Base-by-base conservation (phyloP, 2,329 filamentous ascomycete species). In the Berkeleyomyces basicola region DNA sequence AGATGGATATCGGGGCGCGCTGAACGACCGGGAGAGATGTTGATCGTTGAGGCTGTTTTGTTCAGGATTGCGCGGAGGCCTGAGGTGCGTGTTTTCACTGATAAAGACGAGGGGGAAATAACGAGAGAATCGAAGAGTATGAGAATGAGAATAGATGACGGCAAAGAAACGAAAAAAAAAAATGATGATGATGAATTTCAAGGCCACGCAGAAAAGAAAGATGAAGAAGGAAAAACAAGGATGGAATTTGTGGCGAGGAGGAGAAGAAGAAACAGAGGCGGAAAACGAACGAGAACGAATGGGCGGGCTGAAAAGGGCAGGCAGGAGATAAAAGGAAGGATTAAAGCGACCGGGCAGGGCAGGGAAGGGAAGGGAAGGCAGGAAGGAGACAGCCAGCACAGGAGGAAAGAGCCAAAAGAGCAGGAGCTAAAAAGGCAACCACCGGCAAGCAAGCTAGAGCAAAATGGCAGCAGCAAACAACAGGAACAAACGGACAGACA, bases 281-380 rank as follows among this genome's bases (percentile, higher is more conserved):
- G 16, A 61, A 61, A 36, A 47, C 3, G 55, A 36, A 59, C 43
- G 43, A 55, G 55, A 39, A 37, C 11, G 43, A 43, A 63, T 40
- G 40, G n/a, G 46, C 7, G 33, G 43, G 40, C 33, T 42, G 49
- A 53, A 40, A 39, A 51, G 47, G 59, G 44, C 33, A 61, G 42
- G n/a, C 44, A 36, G 61, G 14, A 58, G 53, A 58, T 37, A 53
- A 31, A 36, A 36, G 40, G 16, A 58, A 62, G 39, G 44, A 63
- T 31, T 36, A 60, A 39, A 33, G 33, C 49, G 11, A 14, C 46
- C 33, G 44, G 33, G 23, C 23, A 53, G 53, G 42, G 42, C 59
- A 49, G 46, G 44, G 49, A 59, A 49, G 61, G 55, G 40, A 63
- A 44, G 42, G 23, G 23, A 58, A 33, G 4, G 57, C 23, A 59